Percentiles rank a stretch among this genome's conserved stretches.
These are phyloP conservation scores for Daldinia vernicosa DNA, from an alignment of 495 filamentous ascomycete species.

Conservation along the genomic window DNA sequence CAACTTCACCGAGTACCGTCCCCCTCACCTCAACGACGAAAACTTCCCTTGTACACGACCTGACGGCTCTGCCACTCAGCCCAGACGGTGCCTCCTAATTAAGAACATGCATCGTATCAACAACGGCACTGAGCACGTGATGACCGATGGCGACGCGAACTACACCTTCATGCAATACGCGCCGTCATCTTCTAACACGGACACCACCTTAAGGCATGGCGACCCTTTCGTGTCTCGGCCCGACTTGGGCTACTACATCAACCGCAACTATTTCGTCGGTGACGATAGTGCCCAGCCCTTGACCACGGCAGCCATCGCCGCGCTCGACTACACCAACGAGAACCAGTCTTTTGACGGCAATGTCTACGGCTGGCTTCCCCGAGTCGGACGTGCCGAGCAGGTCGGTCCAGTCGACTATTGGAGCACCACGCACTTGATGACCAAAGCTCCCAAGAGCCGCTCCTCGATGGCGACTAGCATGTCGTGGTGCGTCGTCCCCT, in stretches of 20 bases:
- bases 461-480: constrained; percentile 10
- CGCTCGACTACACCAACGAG: constrained; percentile 13
- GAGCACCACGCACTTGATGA: constrained; percentile 12
- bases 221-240: constrained; percentile 6
- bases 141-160: not conserved
- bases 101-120: not conserved
- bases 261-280: constrained; percentile 17
- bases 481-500: constrained; percentile 17
- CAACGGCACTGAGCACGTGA: not conserved
- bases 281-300: not conserved
- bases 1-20: constrained; percentile 24
- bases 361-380: constrained; percentile 27
- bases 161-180: constrained; percentile 7
- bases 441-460: constrained; percentile 4
- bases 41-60: constrained; percentile 36
- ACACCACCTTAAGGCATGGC: constrained; percentile 4
- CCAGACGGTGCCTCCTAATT: not conserved
- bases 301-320: constrained; percentile 29
- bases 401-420: constrained; percentile 6
- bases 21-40: constrained; percentile 34
- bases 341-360: constrained; percentile 13
- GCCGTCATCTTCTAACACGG: constrained; percentile 17
- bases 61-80: constrained; percentile 17
- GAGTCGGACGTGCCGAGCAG: constrained; percentile 1
- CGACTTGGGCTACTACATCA: constrained; percentile 10